Evolutionary conservation across 108 stramenopile genomes (phyloP), one percentile per base, ranked within the genome.

Genomic region (Nitzschia inconspicua): DNA sequence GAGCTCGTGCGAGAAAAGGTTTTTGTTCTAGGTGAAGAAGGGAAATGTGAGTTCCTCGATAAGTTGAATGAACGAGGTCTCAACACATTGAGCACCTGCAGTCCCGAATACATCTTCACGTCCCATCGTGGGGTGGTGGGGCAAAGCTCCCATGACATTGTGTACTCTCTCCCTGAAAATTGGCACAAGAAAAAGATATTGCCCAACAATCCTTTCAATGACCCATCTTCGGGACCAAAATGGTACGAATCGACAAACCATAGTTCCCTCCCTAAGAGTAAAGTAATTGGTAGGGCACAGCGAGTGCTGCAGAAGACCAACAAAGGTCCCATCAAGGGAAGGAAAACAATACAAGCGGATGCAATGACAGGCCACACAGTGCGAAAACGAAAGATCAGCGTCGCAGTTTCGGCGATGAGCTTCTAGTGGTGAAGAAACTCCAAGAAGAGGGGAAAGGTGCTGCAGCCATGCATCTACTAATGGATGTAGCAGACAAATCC

Each of bases 101-200:
- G 19, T 27, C 44, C 60, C 46, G 28, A 30, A 31, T 28, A 44
- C 34, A 55, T 53, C 3, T 41, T 16, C 51, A 57, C 36, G 11
- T 73, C 58, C 26, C 83, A 79, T 42, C 28, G 47, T 30, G 60
- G 62, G 0, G 87, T 90, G 0, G 75, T 93, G 13, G 92, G 88
- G 10, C 70, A 86, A 42, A 80, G 86, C 4, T 79, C 79, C 24
- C 92, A 93, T 42, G 92, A 93, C 59, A 66, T 61, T 28, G 53
- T 90, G 14, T 90, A 90, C 57, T 67, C 56, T 18, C 16, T 47
- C 13, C 34, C 53, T 3, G 53, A 44, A 3, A 31, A 47, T 18
- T 54, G 25, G 7, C n/a, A n/a, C n/a, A n/a, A n/a, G n/a, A n/a
- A n/a, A n/a, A n/a, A n/a, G n/a, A n/a, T n/a, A n/a, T n/a, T n/a